Conservation (phyloP, 345 rosid species). For the Gossypium raimondii region DNA sequence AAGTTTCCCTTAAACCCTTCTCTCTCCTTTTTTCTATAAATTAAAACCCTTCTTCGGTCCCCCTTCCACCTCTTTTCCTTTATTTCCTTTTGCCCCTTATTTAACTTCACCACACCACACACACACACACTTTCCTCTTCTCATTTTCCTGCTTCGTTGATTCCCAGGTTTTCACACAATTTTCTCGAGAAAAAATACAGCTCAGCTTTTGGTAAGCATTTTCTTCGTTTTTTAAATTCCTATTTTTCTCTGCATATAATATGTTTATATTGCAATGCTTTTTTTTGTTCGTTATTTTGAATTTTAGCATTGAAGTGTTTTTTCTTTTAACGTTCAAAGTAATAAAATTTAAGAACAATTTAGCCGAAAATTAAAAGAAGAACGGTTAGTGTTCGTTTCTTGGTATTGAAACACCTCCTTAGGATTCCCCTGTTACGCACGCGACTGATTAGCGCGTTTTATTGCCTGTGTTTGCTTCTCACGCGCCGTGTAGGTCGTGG, state of each 20-base stretch:
- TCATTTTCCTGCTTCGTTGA: neutral
- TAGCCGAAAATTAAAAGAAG: too few species aligned
- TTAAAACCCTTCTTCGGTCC: neutral
- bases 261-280: neutral
- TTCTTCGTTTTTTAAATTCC: neutral
- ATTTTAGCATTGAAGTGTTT: neutral
- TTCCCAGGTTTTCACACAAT: neutral
- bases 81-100: neutral
- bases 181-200: neutral
- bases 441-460: neutral
- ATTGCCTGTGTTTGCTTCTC: neutral
- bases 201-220: neutral
- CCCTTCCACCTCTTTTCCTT: neutral
- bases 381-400: neutral
- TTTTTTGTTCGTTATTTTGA: neutral
- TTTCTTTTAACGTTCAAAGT: neutral
- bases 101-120: too few species aligned
- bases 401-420: neutral
- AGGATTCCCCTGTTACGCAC: neutral
- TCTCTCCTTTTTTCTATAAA: slow-evolving; percentile 15
- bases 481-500: neutral
- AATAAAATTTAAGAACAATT: too few species aligned
- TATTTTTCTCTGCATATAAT: neutral
- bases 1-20: neutral
- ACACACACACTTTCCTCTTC: neutral